phyloP scores from a whole-genome alignment of 257 asterid genomes.

The Rhazya stricta region DNA sequence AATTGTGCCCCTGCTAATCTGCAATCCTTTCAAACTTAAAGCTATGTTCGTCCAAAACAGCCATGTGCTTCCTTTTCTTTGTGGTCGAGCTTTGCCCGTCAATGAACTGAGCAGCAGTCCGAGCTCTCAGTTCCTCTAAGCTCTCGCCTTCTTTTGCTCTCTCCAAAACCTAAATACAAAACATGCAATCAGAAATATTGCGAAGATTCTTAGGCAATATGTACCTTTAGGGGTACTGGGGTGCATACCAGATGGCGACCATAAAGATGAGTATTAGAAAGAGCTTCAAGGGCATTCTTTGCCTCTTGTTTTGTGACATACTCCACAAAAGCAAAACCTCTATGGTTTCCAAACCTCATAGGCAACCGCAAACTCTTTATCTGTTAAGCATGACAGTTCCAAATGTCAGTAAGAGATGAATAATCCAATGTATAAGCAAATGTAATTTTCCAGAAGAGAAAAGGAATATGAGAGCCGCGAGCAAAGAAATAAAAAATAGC shows the following conservation, averaged over 20 bases:
- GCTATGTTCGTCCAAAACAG: constrained; percentile 56
- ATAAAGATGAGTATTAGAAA: constrained; percentile 81
- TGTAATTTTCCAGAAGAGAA: background rate
- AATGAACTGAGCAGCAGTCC: constrained; percentile 74
- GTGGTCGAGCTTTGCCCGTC: constrained; percentile 41
- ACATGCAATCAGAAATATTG: constrained; percentile 10
- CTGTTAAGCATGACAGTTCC: constrained; percentile 31
- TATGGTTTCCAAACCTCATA: constrained; percentile 65
- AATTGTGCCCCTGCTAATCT: constrained; percentile 1
- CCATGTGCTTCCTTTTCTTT: constrained; percentile 58
- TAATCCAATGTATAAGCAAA: background rate
- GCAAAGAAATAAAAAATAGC: background rate
- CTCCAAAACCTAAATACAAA: constrained; percentile 67
- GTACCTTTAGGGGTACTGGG: background rate
- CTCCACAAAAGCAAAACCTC: constrained; percentile 95
- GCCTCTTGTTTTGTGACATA: constrained; percentile 88
- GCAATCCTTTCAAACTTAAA: constrained; percentile 47
- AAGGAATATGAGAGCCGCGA: background rate
- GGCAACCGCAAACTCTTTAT: constrained; percentile 82
- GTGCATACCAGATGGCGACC: constrained; percentile 94
- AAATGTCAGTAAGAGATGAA: constrained; percentile 1
- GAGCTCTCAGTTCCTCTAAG: constrained; percentile 78
- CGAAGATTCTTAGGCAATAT: background rate
- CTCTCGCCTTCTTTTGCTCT: constrained; percentile 94
- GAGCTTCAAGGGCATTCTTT: constrained; percentile 73